Percentiles rank a stretch among this genome's conserved stretches.
Conservation (phyloP, 345 rosid species). For the Populus nigra region DNA sequence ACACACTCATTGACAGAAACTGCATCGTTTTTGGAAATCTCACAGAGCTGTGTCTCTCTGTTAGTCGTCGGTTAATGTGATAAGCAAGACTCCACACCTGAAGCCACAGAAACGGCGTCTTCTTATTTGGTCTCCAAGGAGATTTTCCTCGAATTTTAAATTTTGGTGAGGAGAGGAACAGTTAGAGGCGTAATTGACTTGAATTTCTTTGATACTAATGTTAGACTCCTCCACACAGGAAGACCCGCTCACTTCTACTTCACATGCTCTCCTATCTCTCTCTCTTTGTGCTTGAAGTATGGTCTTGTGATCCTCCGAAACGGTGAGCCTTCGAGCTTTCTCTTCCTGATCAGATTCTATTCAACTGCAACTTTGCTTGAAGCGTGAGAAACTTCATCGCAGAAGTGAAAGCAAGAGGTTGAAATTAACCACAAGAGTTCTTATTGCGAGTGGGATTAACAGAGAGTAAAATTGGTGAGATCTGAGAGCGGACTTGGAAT, state of each 20-base stretch:
- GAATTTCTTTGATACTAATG: not conserved
- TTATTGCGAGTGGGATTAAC: not conserved
- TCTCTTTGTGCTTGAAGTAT: slow-evolving; percentile 33
- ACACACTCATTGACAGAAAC: slow-evolving; percentile 48
- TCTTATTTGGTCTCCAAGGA: not conserved
- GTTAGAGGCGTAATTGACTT: not conserved
- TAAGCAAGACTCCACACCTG: not conserved
- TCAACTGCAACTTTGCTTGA: slow-evolving; percentile 41
- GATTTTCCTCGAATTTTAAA: not conserved
- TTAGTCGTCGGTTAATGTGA: not conserved
- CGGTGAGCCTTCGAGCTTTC: slow-evolving; percentile 24
- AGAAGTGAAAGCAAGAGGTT: not conserved
- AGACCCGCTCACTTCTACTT: slow-evolving; percentile 51
- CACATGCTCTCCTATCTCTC: slow-evolving; percentile 24
- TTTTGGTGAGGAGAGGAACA: not conserved
- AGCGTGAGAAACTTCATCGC: slow-evolving; percentile 43
- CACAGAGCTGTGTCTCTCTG: slow-evolving; percentile 5
- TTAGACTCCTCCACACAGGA: slow-evolving; percentile 36
- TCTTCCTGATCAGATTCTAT: slow-evolving; percentile 33
- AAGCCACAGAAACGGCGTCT: not conserved
- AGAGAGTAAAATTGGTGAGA: slow-evolving; percentile 18
- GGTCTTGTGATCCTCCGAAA: slow-evolving; percentile 57
- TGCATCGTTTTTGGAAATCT: slow-evolving; percentile 42
- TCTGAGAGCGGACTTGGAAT: slow-evolving; percentile 15
- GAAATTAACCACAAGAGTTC: not conserved